Evolutionary conservation across 2,329 filamentous ascomycete genomes (phyloP).

Genomic region (Fusarium mangiferae): DNA sequence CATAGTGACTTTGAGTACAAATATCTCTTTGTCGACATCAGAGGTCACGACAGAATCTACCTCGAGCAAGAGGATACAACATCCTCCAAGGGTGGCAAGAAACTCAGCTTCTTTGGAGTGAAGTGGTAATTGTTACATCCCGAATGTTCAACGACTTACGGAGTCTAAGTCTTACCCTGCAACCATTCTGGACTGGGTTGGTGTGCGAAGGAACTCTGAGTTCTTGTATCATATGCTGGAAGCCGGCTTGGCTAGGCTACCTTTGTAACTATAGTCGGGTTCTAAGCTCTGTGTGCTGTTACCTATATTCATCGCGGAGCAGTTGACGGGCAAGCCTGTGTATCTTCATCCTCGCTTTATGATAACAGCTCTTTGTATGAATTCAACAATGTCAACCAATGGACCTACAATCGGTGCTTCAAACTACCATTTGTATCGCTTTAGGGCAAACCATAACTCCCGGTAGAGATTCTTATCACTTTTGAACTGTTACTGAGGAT

Average conservation of each 20-base stretch:
- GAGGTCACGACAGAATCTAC: slow-evolving; percentile 73
- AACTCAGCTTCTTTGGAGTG: slow-evolving; percentile 69
- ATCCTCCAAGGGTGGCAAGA: slow-evolving; percentile 51
- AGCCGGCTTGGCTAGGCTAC: not conserved
- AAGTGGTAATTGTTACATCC: slow-evolving; percentile 58
- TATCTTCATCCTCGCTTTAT: not conserved
- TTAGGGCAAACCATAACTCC: too few species aligned
- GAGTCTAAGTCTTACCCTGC: not conserved
- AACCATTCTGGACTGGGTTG: not conserved
- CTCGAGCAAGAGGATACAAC: slow-evolving; percentile 69
- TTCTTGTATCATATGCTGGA: slow-evolving; percentile 27
- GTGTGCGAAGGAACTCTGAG: not conserved
- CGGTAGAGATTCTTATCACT: not conserved
- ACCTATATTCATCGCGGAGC: not conserved
- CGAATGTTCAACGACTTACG: not conserved
- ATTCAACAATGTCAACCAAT: not conserved
- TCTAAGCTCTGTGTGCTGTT: not conserved
- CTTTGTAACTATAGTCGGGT: slow-evolving; percentile 13
- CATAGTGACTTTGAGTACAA: slow-evolving; percentile 79
- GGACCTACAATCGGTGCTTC: too few species aligned
- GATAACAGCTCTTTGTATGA: not conserved
- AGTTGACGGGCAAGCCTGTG: not conserved
- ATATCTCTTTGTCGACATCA: slow-evolving; percentile 82
- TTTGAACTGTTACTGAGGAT: not conserved
- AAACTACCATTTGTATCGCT: not conserved